Evolutionary conservation across 345 rosid species (phyloP).

Genomic region (Bretschneidera sinensis): DNA sequence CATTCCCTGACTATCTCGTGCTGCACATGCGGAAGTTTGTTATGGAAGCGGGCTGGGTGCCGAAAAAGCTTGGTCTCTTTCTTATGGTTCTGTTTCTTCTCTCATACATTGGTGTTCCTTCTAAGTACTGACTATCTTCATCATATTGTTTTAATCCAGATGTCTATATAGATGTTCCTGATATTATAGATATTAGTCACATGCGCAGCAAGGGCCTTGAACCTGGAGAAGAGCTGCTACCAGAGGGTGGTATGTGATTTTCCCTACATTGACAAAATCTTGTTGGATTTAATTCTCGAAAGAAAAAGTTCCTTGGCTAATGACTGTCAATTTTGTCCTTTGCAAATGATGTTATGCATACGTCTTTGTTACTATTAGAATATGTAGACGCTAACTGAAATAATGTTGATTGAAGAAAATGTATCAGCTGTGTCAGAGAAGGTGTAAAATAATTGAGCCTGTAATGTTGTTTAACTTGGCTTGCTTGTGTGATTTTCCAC

Average conservation of each 20-base stretch:
- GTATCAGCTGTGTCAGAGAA: too few relatives aligned
- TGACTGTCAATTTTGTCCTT: neutral
- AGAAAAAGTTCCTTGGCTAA: too few relatives aligned
- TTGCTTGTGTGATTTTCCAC: too few relatives aligned
- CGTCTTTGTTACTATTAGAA: neutral
- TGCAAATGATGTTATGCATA: neutral
- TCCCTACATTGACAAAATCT: neutral
- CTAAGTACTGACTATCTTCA: slow-evolving; percentile 10
- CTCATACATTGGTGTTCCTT: neutral
- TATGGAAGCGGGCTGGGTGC: slow-evolving; percentile 98
- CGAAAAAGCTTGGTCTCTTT: slow-evolving; percentile 86
- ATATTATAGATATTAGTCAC: slow-evolving; percentile 82
- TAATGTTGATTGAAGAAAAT: too few relatives aligned
- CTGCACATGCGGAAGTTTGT: slow-evolving; percentile 98
- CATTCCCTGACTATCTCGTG: slow-evolving; percentile 94
- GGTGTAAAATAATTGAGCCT: too few relatives aligned
- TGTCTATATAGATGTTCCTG: slow-evolving; percentile 94
- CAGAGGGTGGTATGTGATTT: slow-evolving; percentile 53
- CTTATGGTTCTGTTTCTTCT: slow-evolving; percentile 9
- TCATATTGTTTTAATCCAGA: slow-evolving; percentile 41
- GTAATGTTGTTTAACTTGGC: too few relatives aligned
- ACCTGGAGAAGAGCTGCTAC: slow-evolving; percentile 87
- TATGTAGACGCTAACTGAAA: too few relatives aligned
- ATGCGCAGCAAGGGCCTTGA: slow-evolving; percentile 96
- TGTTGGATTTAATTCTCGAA: neutral